Conservation (phyloP, 148 eudicot species). For the Suaeda aralocaspica region DNA sequence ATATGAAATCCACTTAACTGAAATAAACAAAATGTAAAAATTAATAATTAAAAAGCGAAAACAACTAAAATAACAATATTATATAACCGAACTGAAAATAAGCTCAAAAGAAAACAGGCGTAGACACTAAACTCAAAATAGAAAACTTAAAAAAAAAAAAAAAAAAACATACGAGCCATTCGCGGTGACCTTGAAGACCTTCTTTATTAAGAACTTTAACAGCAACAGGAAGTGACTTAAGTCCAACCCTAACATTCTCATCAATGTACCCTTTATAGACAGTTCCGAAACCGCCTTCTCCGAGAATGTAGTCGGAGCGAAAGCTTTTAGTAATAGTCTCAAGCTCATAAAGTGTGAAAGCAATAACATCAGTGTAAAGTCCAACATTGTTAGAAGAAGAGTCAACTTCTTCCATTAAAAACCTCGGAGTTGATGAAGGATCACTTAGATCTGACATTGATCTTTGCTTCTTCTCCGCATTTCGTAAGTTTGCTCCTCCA, state of each 20-base stretch:
- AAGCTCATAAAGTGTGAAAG: slow-evolving; percentile 79
- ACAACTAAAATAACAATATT: no score
- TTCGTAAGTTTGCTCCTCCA: no score
- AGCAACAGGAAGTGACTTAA: slow-evolving; percentile 92
- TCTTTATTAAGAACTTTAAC: slow-evolving; percentile 93
- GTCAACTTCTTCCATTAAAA: slow-evolving; percentile 45
- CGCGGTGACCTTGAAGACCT: slow-evolving; percentile 94
- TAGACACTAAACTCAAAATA: no score
- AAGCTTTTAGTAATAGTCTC: slow-evolving; percentile 96
- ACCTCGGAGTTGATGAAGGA: slow-evolving; percentile 55
- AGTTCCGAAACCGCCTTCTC: slow-evolving; percentile 93
- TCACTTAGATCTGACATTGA: slow-evolving; percentile 71
- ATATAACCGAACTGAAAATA: no score
- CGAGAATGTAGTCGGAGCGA: slow-evolving; percentile 85
- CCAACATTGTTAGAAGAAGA: slow-evolving; percentile 50
- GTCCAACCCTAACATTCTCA: slow-evolving; percentile 88
- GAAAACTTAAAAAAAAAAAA: no score
- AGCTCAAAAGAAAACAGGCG: no score
- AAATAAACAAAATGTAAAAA: no score
- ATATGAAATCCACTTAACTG: no score
- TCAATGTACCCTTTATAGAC: slow-evolving; percentile 95
- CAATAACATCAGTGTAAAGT: slow-evolving; percentile 78
- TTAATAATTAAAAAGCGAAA: no score
- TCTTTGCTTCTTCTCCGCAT: slow-evolving; percentile 30
- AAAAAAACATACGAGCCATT: slow-evolving; percentile 81